phyloP scores from a whole-genome alignment of 2,329 filamentous ascomycete species.

The Colletotrichum horii region DNA sequence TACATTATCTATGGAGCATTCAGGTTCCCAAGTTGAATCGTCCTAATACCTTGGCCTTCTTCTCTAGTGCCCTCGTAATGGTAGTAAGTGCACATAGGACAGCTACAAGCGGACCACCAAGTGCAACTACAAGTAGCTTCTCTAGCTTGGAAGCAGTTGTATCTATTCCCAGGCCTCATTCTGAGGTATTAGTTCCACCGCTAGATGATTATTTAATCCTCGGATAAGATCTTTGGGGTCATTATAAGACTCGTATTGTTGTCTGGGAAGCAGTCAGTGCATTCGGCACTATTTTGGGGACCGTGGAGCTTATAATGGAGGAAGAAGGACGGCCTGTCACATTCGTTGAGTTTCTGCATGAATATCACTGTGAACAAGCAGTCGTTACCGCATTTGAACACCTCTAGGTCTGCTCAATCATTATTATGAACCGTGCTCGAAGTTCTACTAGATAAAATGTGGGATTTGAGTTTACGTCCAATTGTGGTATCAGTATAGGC shows the following conservation, averaged over 20 bases:
- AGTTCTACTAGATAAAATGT: background rate
- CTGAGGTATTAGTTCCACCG: too few relatives aligned
- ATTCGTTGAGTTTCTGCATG: background rate
- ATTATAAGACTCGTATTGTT: too few relatives aligned
- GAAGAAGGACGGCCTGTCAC: rapidly evolving
- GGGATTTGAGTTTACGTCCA: background rate
- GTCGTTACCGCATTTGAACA: background rate
- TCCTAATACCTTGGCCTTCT: rapidly evolving
- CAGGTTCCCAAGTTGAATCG: rapidly evolving
- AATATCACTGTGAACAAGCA: rapidly evolving
- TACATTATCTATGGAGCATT: rapidly evolving
- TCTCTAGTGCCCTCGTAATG: background rate
- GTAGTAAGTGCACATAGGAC: background rate
- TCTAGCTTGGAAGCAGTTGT: background rate
- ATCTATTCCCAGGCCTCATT: too few relatives aligned
- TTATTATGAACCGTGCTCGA: rapidly evolving
- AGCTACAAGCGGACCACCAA: background rate
- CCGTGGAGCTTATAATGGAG: rapidly evolving
- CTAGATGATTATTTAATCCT: too few relatives aligned
- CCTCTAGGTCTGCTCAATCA: background rate
- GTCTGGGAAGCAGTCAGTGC: background rate
- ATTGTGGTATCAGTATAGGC: background rate
- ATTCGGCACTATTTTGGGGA: background rate
- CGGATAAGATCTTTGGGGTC: too few relatives aligned
- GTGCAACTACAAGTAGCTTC: background rate